Base-by-base conservation (phyloP, 2,329 filamentous ascomycete genomes). In the Fusarium camptoceras region DNA sequence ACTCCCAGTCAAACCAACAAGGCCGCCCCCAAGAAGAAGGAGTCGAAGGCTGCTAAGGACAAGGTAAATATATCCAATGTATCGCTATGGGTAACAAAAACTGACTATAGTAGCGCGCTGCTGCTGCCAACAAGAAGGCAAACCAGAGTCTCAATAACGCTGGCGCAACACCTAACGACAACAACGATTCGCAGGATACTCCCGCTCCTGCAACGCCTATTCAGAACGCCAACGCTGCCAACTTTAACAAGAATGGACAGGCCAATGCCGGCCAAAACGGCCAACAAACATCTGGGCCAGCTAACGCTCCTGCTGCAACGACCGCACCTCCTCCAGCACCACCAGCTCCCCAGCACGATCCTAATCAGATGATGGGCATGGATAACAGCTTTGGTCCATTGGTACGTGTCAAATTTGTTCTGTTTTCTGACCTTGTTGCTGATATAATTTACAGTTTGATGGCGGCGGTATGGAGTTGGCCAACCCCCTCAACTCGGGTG, bases 1-100 rank as follows among this genome's bases (percentile, higher is more conserved):
- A 96, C 93, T 6, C 93, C 93, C 2, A 90, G 88, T 54, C 91
- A 93, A 76, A 79, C 84, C 3, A 91, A 89, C 76, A 95, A 95
- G 83, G 81, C 91, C 6, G 89, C 88, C 34, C 91, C 92, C 2
- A 94, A 93, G 80, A 95, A 95, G 86, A 92, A 93, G 83, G 88
- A 89, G 31, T 83, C 81, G 8, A 91, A 91, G 80, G 86, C 83
- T 65, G 83, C 87, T 8, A 92, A 91, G 79, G 84, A 81, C 60
- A 93, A 93, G 89, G 91, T 92, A 86, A 82, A 83, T 75, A 28
- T 30, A 42, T 43, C 20, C 42, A n/a, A n/a, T 34, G 31, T 47
- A 4, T 24, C 4, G 5, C 11, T 42, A n/a, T 34, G 46, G 43
- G 25, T 20, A 63, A 30, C 31, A 62, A 22, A 66, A 51, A 59